Evolutionary conservation across 768 basidiomycete species (phyloP), one percentile per base, ranked within the genome.

Genomic region (Amanita inopinata): DNA sequence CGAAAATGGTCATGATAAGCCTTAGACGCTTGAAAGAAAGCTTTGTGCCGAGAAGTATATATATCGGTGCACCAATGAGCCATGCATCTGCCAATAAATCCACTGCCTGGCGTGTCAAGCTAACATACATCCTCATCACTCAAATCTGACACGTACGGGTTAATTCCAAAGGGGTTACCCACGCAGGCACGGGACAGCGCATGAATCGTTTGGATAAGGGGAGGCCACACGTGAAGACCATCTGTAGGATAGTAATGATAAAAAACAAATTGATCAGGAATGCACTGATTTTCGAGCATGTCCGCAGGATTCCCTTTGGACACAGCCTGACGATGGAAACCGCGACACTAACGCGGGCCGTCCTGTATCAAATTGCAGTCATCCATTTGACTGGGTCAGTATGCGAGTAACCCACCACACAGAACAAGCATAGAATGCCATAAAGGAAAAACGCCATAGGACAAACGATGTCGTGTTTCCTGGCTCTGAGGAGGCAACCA

Each of bases 1-100:
- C 47, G 24, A 60, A 56, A 8, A 58, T 55, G 2, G 49, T 39
- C n/a, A 53, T 38, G 4, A 60, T 46, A 33, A 59, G 43, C 3
- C 51, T 44, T n/a, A 48, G 49, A 35, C 54, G 50, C 10, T 32
- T 24, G 8, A 34, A 30, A 0, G 51, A 44, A 5, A 59, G 44
- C 24, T 51, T 55, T 50, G 53, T 48, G 12, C 46, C 41, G 27
- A 48, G 47, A 7, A 61, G 43, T 38, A 57, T 52, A 44, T 57
- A 53, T 6, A 50, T 40, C 7, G 57, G 55, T 4, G 53, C 50
- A 11, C 38, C 42, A 17, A 59, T 30, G 14, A 61, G 50, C 49
- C 54, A 56, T 3, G 46, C 20, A 37, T 61, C 57, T 11, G 44
- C 55, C 3, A 47, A 14, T 2, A 56, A 12, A 36, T 57, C 52